These are phyloP conservation scores for Acer negundo DNA, from an alignment of 345 rosid species.

Conservation along the genomic window DNA sequence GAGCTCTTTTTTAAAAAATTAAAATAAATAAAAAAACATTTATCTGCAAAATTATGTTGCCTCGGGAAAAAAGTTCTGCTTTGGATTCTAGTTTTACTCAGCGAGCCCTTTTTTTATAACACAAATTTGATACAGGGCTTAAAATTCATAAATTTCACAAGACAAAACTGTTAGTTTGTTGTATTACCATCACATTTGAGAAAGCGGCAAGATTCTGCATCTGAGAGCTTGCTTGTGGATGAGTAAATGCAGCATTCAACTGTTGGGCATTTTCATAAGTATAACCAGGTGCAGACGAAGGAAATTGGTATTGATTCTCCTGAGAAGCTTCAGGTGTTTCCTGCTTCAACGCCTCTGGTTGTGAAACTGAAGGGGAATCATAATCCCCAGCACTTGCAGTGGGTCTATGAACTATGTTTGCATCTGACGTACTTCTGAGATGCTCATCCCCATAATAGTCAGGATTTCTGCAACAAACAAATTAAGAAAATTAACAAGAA, in stretches of 20 bases:
- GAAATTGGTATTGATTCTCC: conserved; percentile 69
- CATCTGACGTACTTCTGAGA: conserved; percentile 58
- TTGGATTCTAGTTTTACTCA: background rate
- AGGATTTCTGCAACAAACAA: conserved; percentile 49
- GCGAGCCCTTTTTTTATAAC: background rate
- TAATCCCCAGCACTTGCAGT: conserved; percentile 49
- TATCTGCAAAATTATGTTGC: background rate
- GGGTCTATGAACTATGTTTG: conserved; percentile 50
- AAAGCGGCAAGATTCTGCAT: conserved; percentile 67
- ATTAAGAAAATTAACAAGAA: background rate
- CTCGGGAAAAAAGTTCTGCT: background rate
- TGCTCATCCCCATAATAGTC: conserved; percentile 79
- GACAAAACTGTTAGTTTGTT: background rate
- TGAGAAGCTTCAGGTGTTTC: conserved; percentile 59
- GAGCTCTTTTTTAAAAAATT: background rate
- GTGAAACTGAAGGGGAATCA: conserved; percentile 63
- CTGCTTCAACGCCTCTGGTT: conserved; percentile 63
- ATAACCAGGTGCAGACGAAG: conserved; percentile 68
- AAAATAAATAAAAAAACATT: background rate
- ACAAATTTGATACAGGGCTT: background rate
- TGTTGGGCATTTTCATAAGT: conserved; percentile 65
- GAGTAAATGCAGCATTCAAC: conserved; percentile 56
- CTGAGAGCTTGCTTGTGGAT: conserved; percentile 63
- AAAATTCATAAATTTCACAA: conserved; percentile 3
- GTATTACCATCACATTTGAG: conserved; percentile 77